These are phyloP conservation scores for Themeda triandra DNA, from an alignment of 176 grass and related monocot species.

Conservation along the genomic window DNA sequence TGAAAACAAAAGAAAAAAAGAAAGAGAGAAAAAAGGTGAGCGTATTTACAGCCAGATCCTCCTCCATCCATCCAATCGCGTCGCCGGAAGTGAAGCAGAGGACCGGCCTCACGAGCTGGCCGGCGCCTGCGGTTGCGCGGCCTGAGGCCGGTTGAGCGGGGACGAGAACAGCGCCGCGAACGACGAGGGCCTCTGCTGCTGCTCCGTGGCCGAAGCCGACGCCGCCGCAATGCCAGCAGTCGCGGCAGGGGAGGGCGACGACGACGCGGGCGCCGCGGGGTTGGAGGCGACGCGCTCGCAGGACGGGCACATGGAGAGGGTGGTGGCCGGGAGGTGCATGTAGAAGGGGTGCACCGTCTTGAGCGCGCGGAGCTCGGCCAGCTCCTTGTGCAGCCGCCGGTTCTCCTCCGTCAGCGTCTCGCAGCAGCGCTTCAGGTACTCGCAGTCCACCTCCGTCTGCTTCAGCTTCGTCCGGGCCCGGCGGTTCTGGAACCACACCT, in stretches of 20 bases:
- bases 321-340: constrained; percentile 93
- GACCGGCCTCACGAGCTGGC: constrained; percentile 36
- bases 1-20: neutral
- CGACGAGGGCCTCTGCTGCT: constrained; percentile 49
- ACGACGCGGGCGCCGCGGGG: neutral
- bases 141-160: constrained; percentile 12
- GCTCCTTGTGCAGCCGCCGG: constrained; percentile 92
- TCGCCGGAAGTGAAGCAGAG: neutral
- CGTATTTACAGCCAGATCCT: constrained; percentile 47
- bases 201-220: constrained; percentile 5
- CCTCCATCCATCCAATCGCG: no score
- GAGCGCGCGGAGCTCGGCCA: constrained; percentile 78
- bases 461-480: constrained; percentile 98
- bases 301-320: constrained; percentile 97
- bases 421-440: constrained; percentile 99
- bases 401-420: constrained; percentile 99
- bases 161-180: constrained; percentile 74
- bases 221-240: neutral
- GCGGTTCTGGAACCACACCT: constrained; percentile 99
- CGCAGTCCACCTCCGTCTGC: constrained; percentile 97
- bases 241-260: neutral
- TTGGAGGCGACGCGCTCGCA: constrained; percentile 82
- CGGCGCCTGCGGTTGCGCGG: constrained; percentile 23
- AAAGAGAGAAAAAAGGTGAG: neutral
- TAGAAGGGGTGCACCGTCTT: constrained; percentile 81